Percentiles rank a stretch among this genome's conserved stretches.
These are phyloP conservation scores for Boletus huronensis DNA, from an alignment of 768 basidiomycete species.

Conservation along the genomic window DNA sequence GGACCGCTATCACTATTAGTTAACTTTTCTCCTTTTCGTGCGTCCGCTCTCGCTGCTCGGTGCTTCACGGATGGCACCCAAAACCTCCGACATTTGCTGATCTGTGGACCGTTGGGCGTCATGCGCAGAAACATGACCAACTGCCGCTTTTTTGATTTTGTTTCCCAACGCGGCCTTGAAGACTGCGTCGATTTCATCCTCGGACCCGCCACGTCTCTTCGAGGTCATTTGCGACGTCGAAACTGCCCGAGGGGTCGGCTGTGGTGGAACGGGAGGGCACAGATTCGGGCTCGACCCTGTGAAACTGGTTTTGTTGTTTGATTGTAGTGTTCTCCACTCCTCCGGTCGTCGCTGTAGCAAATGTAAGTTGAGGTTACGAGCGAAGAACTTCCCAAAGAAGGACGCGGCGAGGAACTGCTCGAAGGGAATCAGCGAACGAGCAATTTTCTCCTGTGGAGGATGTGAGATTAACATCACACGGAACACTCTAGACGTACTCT, in stretches of 20 bases:
- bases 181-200: conserved; percentile 73
- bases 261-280: conserved; percentile 2
- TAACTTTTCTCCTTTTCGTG: conserved; percentile 32
- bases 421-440: conserved; percentile 68
- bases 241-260: not conserved
- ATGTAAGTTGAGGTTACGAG: conserved; percentile 71
- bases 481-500: conserved; percentile 49
- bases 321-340: conserved; percentile 78
- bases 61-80: conserved; percentile 58
- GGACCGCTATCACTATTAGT: not conserved
- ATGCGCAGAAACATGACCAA: conserved; percentile 25
- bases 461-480: conserved; percentile 5
- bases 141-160: conserved; percentile 53
- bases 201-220: conserved; percentile 44
- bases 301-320: conserved; percentile 32
- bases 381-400: conserved; percentile 86
- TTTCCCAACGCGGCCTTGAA: conserved; percentile 59
- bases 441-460: conserved; percentile 79
- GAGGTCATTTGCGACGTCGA: conserved; percentile 32
- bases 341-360: conserved; percentile 75
- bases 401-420: conserved; percentile 72
- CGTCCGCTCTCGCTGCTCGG: conserved; percentile 44
- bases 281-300: conserved; percentile 16
- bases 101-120: conserved; percentile 26
- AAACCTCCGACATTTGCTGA: conserved; percentile 43